Evolutionary conservation across 306 rosid species (phyloP).

Genomic region (Echinosophora koreensis): DNA sequence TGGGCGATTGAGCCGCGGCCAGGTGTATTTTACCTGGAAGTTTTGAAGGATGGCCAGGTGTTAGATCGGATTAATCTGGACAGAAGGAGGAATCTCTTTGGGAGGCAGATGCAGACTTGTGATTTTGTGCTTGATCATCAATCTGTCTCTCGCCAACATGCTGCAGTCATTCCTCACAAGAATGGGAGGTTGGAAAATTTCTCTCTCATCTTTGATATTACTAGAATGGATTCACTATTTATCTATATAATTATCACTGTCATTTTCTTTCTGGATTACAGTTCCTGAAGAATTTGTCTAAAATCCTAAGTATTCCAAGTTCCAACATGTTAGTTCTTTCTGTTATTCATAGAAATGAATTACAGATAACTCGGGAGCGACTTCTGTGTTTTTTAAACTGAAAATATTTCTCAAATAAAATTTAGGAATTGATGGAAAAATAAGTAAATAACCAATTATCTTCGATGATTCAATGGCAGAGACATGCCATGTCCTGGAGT

Average conservation of each 20-base stretch:
- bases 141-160: slow-evolving; percentile 98
- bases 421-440: slow-evolving; percentile 33
- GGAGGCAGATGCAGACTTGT: slow-evolving; percentile 86
- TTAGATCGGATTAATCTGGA: slow-evolving; percentile 78
- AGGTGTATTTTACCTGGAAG: slow-evolving; percentile 85
- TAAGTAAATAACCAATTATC: slow-evolving; percentile 11
- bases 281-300: slow-evolving; percentile 15
- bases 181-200: slow-evolving; percentile 81
- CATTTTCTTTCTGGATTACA: background rate
- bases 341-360: slow-evolving; percentile 15
- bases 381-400: slow-evolving; percentile 4
- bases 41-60: slow-evolving; percentile 87
- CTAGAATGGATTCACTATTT: slow-evolving; percentile 18
- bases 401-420: slow-evolving; percentile 3
- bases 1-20: slow-evolving; percentile 96
- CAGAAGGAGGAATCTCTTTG: slow-evolving; percentile 74
- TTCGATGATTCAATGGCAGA: slow-evolving; percentile 3
- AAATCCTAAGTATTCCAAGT: background rate
- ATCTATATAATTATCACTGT: background rate
- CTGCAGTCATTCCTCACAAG: slow-evolving; percentile 94
- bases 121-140: slow-evolving; percentile 96
- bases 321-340: slow-evolving; percentile 12
- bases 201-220: slow-evolving; percentile 33
- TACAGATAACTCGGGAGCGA: slow-evolving; percentile 4
- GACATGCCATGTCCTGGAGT: slow-evolving; percentile 13